Conservation (phyloP, 768 basidiomycete species). For the Mycena capillaripes region DNA sequence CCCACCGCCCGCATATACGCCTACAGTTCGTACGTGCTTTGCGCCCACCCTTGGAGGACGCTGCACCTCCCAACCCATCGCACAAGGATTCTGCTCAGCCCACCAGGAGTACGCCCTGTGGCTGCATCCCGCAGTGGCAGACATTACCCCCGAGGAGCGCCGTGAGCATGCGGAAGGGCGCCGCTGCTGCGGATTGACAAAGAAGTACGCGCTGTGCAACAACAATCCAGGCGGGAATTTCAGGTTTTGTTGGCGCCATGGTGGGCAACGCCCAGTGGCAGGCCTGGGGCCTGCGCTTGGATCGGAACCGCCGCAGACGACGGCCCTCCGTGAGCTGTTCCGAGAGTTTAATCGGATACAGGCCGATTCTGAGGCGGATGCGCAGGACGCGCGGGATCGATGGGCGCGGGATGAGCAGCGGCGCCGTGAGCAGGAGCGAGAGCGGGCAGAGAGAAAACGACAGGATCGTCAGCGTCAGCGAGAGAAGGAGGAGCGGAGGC, state of each 20-base stretch:
- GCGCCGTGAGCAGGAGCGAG: not conserved
- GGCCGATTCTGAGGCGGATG: not conserved
- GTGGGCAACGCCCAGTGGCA: not conserved
- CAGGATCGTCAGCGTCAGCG: not conserved
- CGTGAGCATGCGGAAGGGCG: constrained; percentile 8
- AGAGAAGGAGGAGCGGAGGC: too few species aligned
- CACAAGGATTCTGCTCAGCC: constrained; percentile 1
- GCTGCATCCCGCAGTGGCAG: not conserved
- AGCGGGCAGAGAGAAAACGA: not conserved
- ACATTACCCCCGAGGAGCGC: constrained; percentile 6
- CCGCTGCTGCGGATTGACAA: constrained; percentile 26
- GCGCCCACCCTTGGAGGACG: not conserved
- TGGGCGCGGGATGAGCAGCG: constrained; percentile 5
- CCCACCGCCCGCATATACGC: too few species aligned
- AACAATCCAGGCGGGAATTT: constrained; percentile 14
- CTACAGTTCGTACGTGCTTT: not conserved
- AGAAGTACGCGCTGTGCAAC: constrained; percentile 17
- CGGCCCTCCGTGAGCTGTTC: constrained; percentile 1
- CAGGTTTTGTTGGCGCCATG: constrained; percentile 11
- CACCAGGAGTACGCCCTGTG: constrained; percentile 24
- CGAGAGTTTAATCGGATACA: constrained; percentile 7
- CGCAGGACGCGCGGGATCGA: not conserved
- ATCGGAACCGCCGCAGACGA: constrained; percentile 8
- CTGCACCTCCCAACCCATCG: not conserved
- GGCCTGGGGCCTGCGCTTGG: not conserved